Conservation (phyloP, 2,329 filamentous ascomycete species). For the Fusarium devonianum region DNA sequence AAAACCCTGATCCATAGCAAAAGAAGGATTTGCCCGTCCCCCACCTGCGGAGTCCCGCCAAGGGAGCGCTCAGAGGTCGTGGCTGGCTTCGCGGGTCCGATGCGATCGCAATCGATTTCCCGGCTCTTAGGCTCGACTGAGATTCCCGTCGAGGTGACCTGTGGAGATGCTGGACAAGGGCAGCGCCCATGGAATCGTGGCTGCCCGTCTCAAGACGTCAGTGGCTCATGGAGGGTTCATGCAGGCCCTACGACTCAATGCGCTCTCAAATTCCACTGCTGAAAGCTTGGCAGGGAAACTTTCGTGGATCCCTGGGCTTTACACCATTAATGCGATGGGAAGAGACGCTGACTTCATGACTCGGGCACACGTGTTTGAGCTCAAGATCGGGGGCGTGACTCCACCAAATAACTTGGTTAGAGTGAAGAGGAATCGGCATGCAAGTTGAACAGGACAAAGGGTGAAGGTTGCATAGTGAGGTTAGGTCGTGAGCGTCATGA, state of each 20-base stretch:
- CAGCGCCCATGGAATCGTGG: constrained; percentile 17
- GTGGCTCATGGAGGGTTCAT: constrained; percentile 15
- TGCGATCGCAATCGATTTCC: constrained; percentile 29
- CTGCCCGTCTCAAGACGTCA: not conserved
- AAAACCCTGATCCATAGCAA: not conserved
- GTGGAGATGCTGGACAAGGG: constrained; percentile 7
- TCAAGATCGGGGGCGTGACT: constrained; percentile 1
- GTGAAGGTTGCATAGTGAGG: not conserved
- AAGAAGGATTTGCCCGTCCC: not conserved
- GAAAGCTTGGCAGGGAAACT: constrained; percentile 11
- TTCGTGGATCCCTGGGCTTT: constrained; percentile 7
- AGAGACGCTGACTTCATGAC: constrained; percentile 6
- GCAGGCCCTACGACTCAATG: constrained; percentile 6
- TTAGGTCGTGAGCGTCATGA: too few species aligned
- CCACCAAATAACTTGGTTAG: not conserved
- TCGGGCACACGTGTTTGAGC: constrained; percentile 3
- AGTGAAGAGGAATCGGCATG: too few species aligned
- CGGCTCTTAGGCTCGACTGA: constrained; percentile 34
- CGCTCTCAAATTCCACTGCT: constrained; percentile 7
- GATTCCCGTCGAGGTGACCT: constrained; percentile 33
- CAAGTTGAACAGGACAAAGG: not conserved
- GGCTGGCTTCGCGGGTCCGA: constrained; percentile 12
- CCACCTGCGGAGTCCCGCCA: not conserved
- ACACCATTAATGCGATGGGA: constrained; percentile 1
- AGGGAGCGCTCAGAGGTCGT: constrained; percentile 19